Conservation (phyloP, 345 rosid species). For the Triadica sebifera region DNA sequence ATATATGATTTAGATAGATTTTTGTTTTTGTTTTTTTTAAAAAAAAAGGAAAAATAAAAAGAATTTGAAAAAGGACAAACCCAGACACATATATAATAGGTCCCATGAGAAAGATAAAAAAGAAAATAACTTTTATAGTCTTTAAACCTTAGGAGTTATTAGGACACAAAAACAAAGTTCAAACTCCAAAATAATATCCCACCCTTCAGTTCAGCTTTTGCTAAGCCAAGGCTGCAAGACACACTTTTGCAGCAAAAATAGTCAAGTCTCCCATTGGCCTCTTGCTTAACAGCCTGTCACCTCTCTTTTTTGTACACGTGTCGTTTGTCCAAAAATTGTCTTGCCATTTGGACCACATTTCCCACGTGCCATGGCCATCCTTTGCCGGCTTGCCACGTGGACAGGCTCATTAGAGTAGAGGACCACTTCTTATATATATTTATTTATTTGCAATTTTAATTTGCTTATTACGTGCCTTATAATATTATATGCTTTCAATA, state of each 20-base stretch:
- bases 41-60: too few species aligned
- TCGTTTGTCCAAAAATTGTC: neutral
- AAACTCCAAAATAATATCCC: neutral
- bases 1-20: too few species aligned
- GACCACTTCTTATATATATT: conserved; percentile 40
- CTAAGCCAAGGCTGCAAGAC: neutral
- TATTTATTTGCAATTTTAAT: neutral
- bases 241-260: neutral
- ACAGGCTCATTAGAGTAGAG: conserved; percentile 19
- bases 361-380: conserved; percentile 49
- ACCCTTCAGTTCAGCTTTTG: neutral
- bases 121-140: neutral
- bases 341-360: conserved; percentile 42
- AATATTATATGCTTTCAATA: conserved; percentile 25
- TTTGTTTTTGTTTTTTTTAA: too few species aligned
- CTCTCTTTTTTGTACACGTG: conserved; percentile 23
- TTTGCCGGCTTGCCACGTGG: conserved; percentile 53
- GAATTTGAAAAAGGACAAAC: too few species aligned
- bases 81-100: too few species aligned
- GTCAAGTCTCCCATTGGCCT: neutral
- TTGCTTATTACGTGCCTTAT: neutral
- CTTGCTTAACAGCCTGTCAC: conserved; percentile 41
- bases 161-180: too few species aligned
- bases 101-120: neutral
- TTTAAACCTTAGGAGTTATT: neutral